Evolutionary conservation across 441 rosid species (phyloP).

Genomic region (Rhodomyrtus psidioides): DNA sequence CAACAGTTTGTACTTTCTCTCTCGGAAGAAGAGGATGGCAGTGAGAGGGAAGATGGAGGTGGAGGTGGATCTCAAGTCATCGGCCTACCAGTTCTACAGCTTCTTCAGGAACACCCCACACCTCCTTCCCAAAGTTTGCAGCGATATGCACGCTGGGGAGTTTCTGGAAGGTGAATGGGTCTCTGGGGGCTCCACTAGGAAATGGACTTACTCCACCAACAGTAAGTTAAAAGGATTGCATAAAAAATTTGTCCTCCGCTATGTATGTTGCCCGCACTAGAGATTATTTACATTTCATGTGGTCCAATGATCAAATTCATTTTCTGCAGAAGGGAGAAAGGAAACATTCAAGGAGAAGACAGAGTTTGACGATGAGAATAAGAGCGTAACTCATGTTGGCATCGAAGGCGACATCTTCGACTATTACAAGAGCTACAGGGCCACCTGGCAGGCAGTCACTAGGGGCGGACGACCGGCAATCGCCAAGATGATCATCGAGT

Average conservation of each 20-base stretch:
- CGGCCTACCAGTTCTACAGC: constrained; percentile 9
- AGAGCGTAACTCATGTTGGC: neutral
- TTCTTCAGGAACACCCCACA: constrained; percentile 5
- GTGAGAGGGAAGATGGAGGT: no score
- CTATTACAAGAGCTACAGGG: neutral
- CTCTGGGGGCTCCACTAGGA: no score
- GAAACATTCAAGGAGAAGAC: neutral
- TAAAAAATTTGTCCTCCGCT: neutral
- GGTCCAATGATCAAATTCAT: neutral
- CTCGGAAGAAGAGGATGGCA: no score
- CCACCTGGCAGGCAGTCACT: neutral
- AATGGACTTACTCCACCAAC: neutral
- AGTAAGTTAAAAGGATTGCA: neutral
- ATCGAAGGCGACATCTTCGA: neutral
- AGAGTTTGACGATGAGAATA: neutral
- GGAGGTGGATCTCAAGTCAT: no score
- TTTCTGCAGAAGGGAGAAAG: neutral
- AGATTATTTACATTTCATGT: neutral
- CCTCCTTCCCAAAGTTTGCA: constrained; percentile 13
- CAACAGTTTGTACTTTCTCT: no score
- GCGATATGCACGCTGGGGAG: constrained; percentile 5
- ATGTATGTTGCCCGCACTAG: neutral
- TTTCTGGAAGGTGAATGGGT: constrained; percentile 6
- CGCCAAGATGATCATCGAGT: constrained; percentile 1
- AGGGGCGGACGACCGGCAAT: neutral